These are phyloP conservation scores for Neolentinus lepideus DNA, from an alignment of 1,284 basidiomycete species.

Conservation along the genomic window DNA sequence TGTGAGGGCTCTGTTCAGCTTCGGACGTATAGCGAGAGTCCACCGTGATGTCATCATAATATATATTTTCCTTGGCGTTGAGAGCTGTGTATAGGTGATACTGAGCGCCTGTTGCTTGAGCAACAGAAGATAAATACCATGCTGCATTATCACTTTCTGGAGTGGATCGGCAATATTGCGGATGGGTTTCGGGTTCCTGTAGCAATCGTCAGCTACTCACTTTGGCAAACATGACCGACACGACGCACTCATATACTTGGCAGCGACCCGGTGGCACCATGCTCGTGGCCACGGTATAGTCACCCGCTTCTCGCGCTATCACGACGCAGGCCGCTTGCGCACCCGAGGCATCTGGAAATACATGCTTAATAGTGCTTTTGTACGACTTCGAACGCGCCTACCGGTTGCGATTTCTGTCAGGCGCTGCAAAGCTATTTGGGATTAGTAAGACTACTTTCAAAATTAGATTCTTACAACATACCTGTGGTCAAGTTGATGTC, in stretches of 20 bases:
- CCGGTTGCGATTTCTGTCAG: constrained; percentile 65
- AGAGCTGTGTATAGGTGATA: constrained; percentile 33
- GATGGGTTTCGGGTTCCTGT: constrained; percentile 53
- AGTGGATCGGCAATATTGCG: constrained; percentile 52
- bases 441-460: constrained; percentile 5
- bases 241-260: constrained; percentile 55
- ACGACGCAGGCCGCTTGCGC: constrained; percentile 63
- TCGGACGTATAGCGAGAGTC: constrained; percentile 63
- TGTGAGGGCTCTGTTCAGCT: constrained; percentile 47
- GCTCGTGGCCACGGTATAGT: constrained; percentile 61
- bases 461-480: constrained; percentile 13
- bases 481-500: constrained; percentile 62
- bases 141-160: constrained; percentile 55
- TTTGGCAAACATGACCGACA: constrained; percentile 1
- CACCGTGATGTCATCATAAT: constrained; percentile 48
- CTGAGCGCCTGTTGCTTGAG: neutral
- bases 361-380: neutral
- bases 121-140: constrained; percentile 29
- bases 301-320: constrained; percentile 58
- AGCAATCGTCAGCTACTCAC: neutral
- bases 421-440: constrained; percentile 44
- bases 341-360: constrained; percentile 45
- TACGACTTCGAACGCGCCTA: constrained; percentile 16
- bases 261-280: constrained; percentile 52
- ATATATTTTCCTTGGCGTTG: constrained; percentile 55